A percentile compares a stretch with the other conserved stretches of the same genome.
Evolutionary conservation across 192 early-diverging fungal genomes (phyloP).

Genomic region (Backusella westeae): DNA sequence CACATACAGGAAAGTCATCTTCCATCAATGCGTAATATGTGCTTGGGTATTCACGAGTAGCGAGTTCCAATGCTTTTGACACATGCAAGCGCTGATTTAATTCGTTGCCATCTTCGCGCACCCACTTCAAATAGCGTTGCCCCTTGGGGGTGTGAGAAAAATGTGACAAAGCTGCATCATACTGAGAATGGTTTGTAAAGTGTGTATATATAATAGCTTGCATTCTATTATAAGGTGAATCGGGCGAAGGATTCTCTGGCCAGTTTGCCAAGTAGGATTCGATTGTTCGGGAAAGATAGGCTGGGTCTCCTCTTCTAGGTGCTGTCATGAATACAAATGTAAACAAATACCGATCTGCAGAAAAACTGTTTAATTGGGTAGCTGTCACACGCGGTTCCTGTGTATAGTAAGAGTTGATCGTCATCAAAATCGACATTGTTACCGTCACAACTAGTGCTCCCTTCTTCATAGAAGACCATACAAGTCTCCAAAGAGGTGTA

Average conservation of each 20-base stretch:
- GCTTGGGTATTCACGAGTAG: constrained; percentile 28
- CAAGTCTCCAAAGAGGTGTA: constrained; percentile 30
- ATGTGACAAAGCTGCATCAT: constrained; percentile 33
- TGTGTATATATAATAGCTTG: constrained; percentile 53
- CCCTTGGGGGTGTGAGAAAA: constrained; percentile 40
- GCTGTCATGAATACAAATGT: constrained; percentile 53
- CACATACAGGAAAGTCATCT: constrained; percentile 57
- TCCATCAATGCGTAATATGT: constrained; percentile 50
- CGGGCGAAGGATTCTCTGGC: constrained; percentile 31
- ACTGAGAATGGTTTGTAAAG: constrained; percentile 46
- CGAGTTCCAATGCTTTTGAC: constrained; percentile 38
- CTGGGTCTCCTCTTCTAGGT: constrained; percentile 39
- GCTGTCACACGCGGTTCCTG: constrained; percentile 20
- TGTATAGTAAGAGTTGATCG: constrained; percentile 35
- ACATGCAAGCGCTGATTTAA: constrained; percentile 52
- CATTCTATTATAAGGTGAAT: constrained; percentile 45
- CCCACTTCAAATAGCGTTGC: constrained; percentile 46
- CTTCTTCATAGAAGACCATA: constrained; percentile 25
- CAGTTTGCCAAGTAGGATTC: constrained; percentile 47
- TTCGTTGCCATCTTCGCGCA: constrained; percentile 43
- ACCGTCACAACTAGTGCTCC: constrained; percentile 17
- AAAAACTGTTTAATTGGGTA: constrained; percentile 19
- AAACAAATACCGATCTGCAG: constrained; percentile 41
- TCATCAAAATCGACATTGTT: constrained; percentile 30
- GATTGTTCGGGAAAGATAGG: constrained; percentile 46